Conservation (phyloP, 257 asterid species). For the Solanum chiquidenum region DNA sequence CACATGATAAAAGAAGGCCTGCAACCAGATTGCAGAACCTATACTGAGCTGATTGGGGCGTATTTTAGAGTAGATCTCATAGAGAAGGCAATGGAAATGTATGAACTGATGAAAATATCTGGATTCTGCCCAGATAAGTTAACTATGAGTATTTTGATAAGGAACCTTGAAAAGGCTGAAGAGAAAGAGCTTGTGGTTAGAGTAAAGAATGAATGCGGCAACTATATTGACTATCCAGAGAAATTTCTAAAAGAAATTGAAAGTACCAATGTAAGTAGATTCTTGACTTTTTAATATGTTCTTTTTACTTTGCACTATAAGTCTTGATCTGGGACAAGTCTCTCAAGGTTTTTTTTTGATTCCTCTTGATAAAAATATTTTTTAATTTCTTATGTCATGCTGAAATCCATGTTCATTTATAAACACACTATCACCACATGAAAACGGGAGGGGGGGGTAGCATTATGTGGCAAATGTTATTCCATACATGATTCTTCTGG, state of each 20-base stretch:
- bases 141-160: conserved; percentile 40
- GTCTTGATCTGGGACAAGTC: not conserved
- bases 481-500: not conserved
- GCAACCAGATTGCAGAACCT: conserved; percentile 51
- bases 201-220: conserved; percentile 46
- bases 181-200: conserved; percentile 26
- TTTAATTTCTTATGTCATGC: not conserved
- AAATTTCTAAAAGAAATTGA: conserved; percentile 44
- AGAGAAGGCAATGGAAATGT: conserved; percentile 47
- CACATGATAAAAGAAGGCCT: conserved; percentile 46
- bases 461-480: not conserved
- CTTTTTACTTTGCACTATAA: not conserved
- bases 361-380: not conserved
- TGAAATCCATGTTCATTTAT: not conserved
- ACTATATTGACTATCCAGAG: conserved; percentile 45
- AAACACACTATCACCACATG: not conserved
- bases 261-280: conserved; percentile 33
- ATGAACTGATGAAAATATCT: conserved; percentile 57
- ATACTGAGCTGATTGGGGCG: conserved; percentile 65
- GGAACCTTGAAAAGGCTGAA: conserved; percentile 57
- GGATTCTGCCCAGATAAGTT: conserved; percentile 57
- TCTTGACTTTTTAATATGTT: not conserved
- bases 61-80: conserved; percentile 50
- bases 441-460: not conserved
- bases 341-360: not conserved